Conservation (phyloP, 441 rosid genomes). For the Adansonia grandidieri region DNA sequence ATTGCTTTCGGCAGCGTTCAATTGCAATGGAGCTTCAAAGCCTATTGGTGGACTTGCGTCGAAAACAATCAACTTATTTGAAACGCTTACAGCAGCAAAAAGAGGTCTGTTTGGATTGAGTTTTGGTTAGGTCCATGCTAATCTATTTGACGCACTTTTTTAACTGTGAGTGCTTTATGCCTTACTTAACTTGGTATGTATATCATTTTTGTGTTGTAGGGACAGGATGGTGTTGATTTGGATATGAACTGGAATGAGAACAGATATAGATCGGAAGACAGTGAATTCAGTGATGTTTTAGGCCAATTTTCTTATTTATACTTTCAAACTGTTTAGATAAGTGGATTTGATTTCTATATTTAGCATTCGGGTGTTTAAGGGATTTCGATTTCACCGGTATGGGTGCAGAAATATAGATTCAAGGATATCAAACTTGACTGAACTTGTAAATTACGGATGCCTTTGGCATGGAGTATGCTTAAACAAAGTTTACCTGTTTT, state of each 20-base stretch:
- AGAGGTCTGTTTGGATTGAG: conserved; percentile 52
- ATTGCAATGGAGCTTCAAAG: conserved; percentile 94
- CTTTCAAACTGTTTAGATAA: background rate
- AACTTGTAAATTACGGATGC: background rate
- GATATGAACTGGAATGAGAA: conserved; percentile 79
- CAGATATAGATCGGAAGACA: conserved; percentile 61
- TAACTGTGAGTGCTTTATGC: conserved; percentile 7
- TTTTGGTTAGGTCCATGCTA: background rate
- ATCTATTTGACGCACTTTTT: background rate
- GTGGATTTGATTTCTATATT: background rate
- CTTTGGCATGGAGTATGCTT: background rate
- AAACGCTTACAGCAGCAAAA: conserved; percentile 83
- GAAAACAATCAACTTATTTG: conserved; percentile 87
- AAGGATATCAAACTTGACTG: background rate
- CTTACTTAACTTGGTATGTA: background rate
- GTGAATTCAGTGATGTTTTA: conserved; percentile 72
- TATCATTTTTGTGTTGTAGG: conserved; percentile 51
- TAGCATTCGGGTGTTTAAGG: background rate
- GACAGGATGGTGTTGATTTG: conserved; percentile 79
- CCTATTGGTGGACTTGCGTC: conserved; percentile 89
- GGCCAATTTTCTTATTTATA: conserved; percentile 12
- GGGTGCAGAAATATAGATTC: background rate
- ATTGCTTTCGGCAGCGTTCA: conserved; percentile 62
- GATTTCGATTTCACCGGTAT: background rate
- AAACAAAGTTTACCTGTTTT: background rate